These are phyloP conservation scores for Gnomoniopsis smithogilvyi DNA, from an alignment of 2,329 filamentous ascomycete species.

Conservation along the genomic window DNA sequence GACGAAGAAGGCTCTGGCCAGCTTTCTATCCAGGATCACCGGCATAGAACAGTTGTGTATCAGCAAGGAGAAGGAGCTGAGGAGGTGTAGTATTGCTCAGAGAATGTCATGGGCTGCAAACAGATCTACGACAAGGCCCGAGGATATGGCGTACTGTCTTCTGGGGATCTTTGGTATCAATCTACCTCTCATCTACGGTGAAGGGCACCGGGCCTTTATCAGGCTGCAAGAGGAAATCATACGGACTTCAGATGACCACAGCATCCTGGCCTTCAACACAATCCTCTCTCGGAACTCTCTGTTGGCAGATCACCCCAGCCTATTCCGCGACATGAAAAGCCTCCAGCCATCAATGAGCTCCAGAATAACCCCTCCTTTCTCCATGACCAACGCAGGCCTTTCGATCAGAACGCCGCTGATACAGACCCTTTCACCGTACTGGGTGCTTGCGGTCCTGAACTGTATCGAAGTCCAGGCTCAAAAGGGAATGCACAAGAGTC, in stretches of 20 bases:
- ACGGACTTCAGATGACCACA: conserved; percentile 6
- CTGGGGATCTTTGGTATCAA: conserved; percentile 26
- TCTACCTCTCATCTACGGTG: conserved; percentile 29
- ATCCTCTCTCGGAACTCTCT: conserved; percentile 17
- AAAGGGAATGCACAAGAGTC: conserved; percentile 43
- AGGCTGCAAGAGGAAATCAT: conserved; percentile 26
- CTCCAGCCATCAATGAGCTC: conserved; percentile 13
- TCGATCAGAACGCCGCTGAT: conserved; percentile 21
- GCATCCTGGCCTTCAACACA: conserved; percentile 19
- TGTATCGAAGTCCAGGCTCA: conserved; percentile 39
- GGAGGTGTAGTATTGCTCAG: conserved; percentile 16
- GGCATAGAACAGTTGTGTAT: conserved; percentile 4
- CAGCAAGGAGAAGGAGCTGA: not conserved
- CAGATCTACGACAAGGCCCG: conserved; percentile 20
- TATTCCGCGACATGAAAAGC: conserved; percentile 12
- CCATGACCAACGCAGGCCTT: conserved; percentile 22
- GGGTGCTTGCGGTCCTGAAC: conserved; percentile 46
- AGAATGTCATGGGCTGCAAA: conserved; percentile 26
- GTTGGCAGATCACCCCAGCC: conserved; percentile 20
- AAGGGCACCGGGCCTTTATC: conserved; percentile 24
- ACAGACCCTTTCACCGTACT: conserved; percentile 21
- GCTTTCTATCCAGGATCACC: not conserved
- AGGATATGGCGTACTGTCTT: conserved; percentile 27
- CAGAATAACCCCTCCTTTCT: conserved; percentile 18
- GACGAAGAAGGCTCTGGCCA: conserved; percentile 1